phyloP scores from a whole-genome alignment of 495 filamentous ascomycete species.

The Penicillium fimorum region DNA sequence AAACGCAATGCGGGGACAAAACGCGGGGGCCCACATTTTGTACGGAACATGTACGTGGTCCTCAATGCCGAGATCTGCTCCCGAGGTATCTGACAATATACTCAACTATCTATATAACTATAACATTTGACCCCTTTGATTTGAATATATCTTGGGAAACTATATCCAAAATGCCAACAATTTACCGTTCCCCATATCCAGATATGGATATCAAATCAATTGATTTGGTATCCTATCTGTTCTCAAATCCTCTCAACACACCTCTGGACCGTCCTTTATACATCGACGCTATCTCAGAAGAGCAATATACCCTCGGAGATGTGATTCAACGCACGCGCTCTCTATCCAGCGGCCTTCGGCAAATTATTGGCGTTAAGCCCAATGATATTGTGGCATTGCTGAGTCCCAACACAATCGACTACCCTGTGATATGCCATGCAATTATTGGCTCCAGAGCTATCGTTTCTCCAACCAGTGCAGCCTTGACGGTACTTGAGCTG shows the following conservation, averaged over 20 bases:
- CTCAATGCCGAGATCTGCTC: not conserved
- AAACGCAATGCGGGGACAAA: not conserved
- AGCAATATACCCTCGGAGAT: conserved; percentile 66
- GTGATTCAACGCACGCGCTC: conserved; percentile 57
- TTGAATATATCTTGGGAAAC: not conserved
- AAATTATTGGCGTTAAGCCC: conserved; percentile 65
- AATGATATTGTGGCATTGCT: conserved; percentile 67
- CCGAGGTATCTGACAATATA: not conserved
- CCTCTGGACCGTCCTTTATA: conserved; percentile 17
- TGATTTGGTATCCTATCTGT: conserved; percentile 70
- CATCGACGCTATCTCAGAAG: conserved; percentile 62
- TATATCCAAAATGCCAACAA: conserved; percentile 21
- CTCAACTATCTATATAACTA: no score
- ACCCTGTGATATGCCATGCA: conserved; percentile 64
- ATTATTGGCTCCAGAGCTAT: conserved; percentile 74
- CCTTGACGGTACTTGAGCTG: conserved; percentile 75
- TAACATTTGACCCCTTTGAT: not conserved
- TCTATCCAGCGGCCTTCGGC: conserved; percentile 71
- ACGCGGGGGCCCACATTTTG: not conserved
- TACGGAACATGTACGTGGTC: not conserved
- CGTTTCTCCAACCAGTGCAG: conserved; percentile 73
- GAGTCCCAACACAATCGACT: conserved; percentile 68
- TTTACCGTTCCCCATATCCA: conserved; percentile 28
- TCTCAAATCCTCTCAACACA: conserved; percentile 43
- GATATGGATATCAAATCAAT: conserved; percentile 27